phyloP scores from a whole-genome alignment of 192 early-diverging fungal species.

The Coemansia sp. region DNA sequence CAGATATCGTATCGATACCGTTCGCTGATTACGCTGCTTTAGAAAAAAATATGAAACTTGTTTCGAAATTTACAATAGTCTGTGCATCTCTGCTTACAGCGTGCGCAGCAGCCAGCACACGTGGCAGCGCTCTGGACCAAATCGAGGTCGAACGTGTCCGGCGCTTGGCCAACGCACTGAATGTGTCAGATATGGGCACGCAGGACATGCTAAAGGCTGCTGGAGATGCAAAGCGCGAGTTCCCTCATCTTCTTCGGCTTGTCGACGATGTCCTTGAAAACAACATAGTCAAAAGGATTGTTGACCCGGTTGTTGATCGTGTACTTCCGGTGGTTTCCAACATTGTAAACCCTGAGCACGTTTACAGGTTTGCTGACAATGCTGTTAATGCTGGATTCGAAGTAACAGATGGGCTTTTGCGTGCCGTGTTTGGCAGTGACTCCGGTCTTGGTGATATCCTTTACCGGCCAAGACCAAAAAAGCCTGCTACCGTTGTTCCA shows the following conservation, averaged over 20 bases:
- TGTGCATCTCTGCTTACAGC: constrained; percentile 7
- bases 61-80: not conserved
- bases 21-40: not conserved
- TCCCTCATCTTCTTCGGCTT: constrained; percentile 45
- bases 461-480: constrained; percentile 49
- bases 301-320: constrained; percentile 52
- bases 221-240: constrained; percentile 49
- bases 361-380: constrained; percentile 51
- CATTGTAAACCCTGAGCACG: constrained; percentile 47
- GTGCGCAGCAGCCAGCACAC: not conserved
- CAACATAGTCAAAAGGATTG: constrained; percentile 45
- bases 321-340: constrained; percentile 45
- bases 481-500: constrained; percentile 44
- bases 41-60: constrained; percentile 10
- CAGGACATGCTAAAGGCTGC: constrained; percentile 47
- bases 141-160: constrained; percentile 48
- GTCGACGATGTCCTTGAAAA: constrained; percentile 49
- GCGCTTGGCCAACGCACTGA: constrained; percentile 47
- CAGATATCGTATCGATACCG: not conserved
- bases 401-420: constrained; percentile 45
- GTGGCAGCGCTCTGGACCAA: constrained; percentile 26
- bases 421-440: constrained; percentile 53
- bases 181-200: constrained; percentile 52
- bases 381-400: constrained; percentile 53
- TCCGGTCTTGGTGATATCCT: constrained; percentile 49